phyloP scores from a whole-genome alignment of 176 grass and related monocot genomes.

The Typha latifolia region DNA sequence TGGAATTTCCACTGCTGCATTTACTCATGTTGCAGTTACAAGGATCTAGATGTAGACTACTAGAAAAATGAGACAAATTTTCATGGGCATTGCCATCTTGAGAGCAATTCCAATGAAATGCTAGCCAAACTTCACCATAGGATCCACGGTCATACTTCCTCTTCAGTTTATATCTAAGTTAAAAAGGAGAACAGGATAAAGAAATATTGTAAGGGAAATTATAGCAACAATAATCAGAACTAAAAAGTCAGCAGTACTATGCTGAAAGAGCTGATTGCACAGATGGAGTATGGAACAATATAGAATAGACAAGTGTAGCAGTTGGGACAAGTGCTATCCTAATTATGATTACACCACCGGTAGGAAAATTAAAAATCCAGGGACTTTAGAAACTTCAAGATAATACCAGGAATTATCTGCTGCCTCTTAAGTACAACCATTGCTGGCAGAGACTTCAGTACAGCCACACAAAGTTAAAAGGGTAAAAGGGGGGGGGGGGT shows the following conservation, averaged over 20 bases:
- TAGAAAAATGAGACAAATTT: slow-evolving; percentile 21
- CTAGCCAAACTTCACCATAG: slow-evolving; percentile 98
- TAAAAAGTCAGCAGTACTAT: too few species aligned
- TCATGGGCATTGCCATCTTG: slow-evolving; percentile 39
- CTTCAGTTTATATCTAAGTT: slow-evolving; percentile 81
- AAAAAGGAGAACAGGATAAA: slow-evolving; percentile 19
- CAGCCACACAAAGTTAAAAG: too few species aligned
- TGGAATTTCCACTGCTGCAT: slow-evolving; percentile 31
- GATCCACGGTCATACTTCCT: slow-evolving; percentile 90
- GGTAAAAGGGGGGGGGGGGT: too few species aligned
- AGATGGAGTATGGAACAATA: too few species aligned
- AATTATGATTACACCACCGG: too few species aligned
- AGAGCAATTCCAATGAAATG: slow-evolving; percentile 96
- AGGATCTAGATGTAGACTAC: slow-evolving; percentile 24
- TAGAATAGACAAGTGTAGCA: too few species aligned
- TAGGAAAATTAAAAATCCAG: background rate
- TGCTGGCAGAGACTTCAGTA: too few species aligned
- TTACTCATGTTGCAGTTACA: slow-evolving; percentile 43
- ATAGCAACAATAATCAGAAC: background rate
- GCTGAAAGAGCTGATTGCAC: too few species aligned
- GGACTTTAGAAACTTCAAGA: background rate
- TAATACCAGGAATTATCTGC: background rate
- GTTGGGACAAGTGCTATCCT: too few species aligned
- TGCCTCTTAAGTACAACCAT: too few species aligned
- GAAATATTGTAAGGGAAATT: background rate